Evolutionary conservation across 2,329 filamentous ascomycete species (phyloP), one percentile per base, ranked within the genome.

Genomic region (Colletotrichum orbiculare): DNA sequence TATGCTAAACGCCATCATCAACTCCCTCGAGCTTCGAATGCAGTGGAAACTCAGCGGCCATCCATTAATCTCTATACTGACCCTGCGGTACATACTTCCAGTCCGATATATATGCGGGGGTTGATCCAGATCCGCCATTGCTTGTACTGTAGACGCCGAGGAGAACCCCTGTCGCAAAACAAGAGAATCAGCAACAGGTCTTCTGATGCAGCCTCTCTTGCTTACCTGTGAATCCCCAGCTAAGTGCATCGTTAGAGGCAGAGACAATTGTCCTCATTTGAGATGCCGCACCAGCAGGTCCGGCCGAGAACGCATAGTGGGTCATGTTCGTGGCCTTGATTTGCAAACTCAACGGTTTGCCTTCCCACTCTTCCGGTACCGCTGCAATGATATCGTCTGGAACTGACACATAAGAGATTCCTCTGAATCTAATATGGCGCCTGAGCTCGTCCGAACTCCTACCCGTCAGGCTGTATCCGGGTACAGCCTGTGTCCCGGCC

Each of bases 111-210:
- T 83, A 85, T 3, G 81, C 82, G 4, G 79, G 76, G 38, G 79
- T 79, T 2, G 69, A 76, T 2, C 77, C 79, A 10, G 76, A 71
- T 2, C 77, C 77, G 0, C 83, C 84, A 67, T 87, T 87, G 35
- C 74, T 83, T 4, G 85, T 87, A 45, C 80, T 81, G 70, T 86
- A 87, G 1, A 81, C 77, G 1, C 84, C 85, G 0, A 87, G 66
- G 17, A 87, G 72, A 1, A 79, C 79, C 1, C 84, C 84, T 78
- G 25, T 25, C 25, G 4, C 25, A 25, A 5, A 25, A 25, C 25
- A 4, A 25, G 25, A 25, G 25, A 25, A 25, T 25, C 25, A 25
- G 25, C 4, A 25, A 25, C 25, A 25, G 25, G 25, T 25, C 25
- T 25, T 25, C 4, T 25, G 25, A 25, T 5, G 25, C 4, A 25